Percentiles rank a stretch among this genome's conserved stretches.
Evolutionary conservation across 306 rosid species (phyloP).

Genomic region (Canavalia gladiata): DNA sequence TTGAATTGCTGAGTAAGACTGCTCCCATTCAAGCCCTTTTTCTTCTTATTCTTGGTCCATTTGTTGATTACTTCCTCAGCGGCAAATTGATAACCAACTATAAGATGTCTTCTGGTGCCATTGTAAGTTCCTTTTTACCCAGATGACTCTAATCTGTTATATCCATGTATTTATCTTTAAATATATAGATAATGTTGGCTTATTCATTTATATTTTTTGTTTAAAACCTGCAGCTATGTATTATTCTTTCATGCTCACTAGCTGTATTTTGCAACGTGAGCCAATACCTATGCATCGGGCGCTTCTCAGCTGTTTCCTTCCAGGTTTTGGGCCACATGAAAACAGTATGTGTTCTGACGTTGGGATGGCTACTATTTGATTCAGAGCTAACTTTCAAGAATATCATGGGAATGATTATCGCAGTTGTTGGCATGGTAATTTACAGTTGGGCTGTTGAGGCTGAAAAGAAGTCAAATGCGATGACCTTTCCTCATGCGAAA

Average conservation of each 20-base stretch:
- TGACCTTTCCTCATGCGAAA: conserved; percentile 59
- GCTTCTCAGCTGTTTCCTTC: conserved; percentile 91
- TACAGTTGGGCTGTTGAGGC: conserved; percentile 94
- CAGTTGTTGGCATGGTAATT: conserved; percentile 85
- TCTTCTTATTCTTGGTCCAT: conserved; percentile 85
- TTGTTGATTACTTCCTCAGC: conserved; percentile 77
- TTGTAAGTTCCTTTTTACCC: conserved; percentile 61
- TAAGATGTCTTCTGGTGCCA: conserved; percentile 78
- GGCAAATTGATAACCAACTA: conserved; percentile 75
- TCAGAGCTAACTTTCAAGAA: conserved; percentile 83
- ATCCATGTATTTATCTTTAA: conserved; percentile 11
- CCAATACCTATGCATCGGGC: conserved; percentile 95
- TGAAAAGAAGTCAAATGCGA: conserved; percentile 65
- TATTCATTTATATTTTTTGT: conserved; percentile 14
- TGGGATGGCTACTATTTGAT: conserved; percentile 94
- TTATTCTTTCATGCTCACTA: conserved; percentile 78
- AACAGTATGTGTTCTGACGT: conserved; percentile 84
- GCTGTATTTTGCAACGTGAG: conserved; percentile 93
- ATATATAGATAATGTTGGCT: conserved; percentile 1
- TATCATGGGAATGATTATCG: conserved; percentile 83
- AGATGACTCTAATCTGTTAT: conserved; percentile 14
- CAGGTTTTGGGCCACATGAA: conserved; percentile 98
- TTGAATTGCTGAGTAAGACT: conserved; percentile 94
- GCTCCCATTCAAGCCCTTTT: conserved; percentile 93
- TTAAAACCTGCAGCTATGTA: conserved; percentile 70